Evolutionary conservation across 495 filamentous ascomycete species (phyloP), one percentile per base, ranked within the genome.

Genomic region (Extremus antarcticus): DNA sequence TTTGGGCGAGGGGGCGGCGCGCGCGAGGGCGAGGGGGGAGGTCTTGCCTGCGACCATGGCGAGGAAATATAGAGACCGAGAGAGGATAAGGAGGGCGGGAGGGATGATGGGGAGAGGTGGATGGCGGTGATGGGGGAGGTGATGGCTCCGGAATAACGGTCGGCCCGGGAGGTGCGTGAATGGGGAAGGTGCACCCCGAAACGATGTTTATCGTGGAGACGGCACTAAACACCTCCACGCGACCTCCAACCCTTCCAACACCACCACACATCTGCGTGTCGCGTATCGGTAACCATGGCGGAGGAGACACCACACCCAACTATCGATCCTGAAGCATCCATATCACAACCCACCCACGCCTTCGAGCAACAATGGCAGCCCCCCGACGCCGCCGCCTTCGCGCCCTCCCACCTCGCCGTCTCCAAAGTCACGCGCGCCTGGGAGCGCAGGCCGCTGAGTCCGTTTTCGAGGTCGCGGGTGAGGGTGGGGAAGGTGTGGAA

Each of bases 1-100:
- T 52, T 87, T 88, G 56, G 90, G 85, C 10, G 52, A 47, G 47
- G 60, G 43, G 13, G 51, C 56, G 35, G 55, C 52, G 24, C 43
- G 35, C 8, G 55, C 53, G 15, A 62, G 41, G 22, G 57, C 41
- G 13, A 45, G 46, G n/a, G 62, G 38, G 39, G 15, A 40, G 41
- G 50, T 58, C 49, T 57, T 64, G 54, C 62, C 59, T 39, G 53
- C 59, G 47, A 62, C 59, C 59, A 62, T 62, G 13, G 23, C 17
- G 24, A 17, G 46, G 4, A 25, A 17, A 21, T 25, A 24, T n/a
- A 7, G 3, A 21, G 46, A 25, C 25, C 13, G 21, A 25, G 13
- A 25, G 46, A 48, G 20, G 25, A 21, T 7, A 17, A 45, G 41
- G 4, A 21, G 41, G 9, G 35, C n/a, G 35, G n/a, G n/a, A 17